These are phyloP conservation scores for Epichloe brachyelytri DNA, from an alignment of 2,329 filamentous ascomycete genomes.

Conservation along the genomic window DNA sequence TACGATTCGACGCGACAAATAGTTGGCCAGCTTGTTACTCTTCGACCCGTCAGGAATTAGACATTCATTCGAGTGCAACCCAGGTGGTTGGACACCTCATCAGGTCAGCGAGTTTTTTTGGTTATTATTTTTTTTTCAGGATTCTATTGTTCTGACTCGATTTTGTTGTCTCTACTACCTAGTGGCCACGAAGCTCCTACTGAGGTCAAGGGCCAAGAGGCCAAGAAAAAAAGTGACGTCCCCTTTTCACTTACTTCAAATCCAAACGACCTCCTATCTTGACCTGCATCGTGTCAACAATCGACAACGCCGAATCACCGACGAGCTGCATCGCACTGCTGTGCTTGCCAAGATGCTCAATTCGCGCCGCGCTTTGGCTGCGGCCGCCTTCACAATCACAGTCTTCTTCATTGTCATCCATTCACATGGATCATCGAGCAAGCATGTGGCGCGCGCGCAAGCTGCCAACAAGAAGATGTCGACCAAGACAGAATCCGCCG, in stretches of 20 bases:
- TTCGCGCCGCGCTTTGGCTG: slow-evolving; percentile 61
- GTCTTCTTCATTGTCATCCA: slow-evolving; percentile 56
- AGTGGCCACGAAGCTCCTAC: too few species aligned
- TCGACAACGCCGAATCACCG: background rate
- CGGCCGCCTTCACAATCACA: slow-evolving; percentile 54
- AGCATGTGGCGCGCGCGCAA: slow-evolving; percentile 2
- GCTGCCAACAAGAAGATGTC: slow-evolving; percentile 10
- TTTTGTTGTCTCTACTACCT: too few species aligned
- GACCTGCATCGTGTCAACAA: background rate
- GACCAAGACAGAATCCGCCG: slow-evolving; percentile 10
- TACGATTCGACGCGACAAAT: background rate
- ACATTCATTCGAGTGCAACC: too few species aligned
- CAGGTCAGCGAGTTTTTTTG: too few species aligned
- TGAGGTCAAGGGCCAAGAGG: background rate
- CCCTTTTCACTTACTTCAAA: background rate
- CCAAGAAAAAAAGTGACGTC: background rate
- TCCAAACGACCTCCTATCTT: background rate
- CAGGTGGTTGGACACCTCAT: too few species aligned
- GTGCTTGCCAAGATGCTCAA: slow-evolving; percentile 51
- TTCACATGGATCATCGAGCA: slow-evolving; percentile 29
- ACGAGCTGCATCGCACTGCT: background rate
- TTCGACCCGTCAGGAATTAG: too few species aligned
- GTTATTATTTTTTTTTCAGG: too few species aligned
- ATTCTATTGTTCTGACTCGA: too few species aligned
- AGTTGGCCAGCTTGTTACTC: too few species aligned